Conservation (phyloP, 495 filamentous ascomycete species). For the Thermothielavioides terrestris region DNA sequence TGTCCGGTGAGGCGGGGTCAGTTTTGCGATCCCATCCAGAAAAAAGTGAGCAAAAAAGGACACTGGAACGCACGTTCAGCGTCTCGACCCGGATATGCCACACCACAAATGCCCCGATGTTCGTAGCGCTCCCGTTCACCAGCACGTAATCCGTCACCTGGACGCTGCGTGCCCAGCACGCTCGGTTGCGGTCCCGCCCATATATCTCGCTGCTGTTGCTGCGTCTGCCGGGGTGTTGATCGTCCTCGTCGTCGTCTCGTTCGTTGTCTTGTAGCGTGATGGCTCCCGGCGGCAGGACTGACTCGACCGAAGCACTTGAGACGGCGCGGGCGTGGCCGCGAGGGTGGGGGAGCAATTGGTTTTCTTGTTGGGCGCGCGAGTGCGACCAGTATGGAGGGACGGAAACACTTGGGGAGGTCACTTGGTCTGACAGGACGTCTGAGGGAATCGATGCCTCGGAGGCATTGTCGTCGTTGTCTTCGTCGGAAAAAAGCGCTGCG, state of each 20-base stretch:
- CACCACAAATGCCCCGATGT: slow-evolving; percentile 49
- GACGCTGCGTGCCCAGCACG: slow-evolving; percentile 50
- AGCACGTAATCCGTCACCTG: slow-evolving; percentile 42
- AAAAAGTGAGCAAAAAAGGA: not conserved
- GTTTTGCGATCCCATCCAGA: not conserved
- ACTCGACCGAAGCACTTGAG: slow-evolving; percentile 40
- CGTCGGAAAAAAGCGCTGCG: slow-evolving; percentile 7
- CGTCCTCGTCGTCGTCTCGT: slow-evolving; percentile 29
- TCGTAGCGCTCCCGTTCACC: slow-evolving; percentile 42
- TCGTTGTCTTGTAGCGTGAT: slow-evolving; percentile 49
- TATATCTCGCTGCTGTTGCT: slow-evolving; percentile 16
- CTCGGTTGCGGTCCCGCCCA: slow-evolving; percentile 38
- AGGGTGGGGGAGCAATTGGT: not conserved
- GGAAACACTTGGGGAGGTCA: slow-evolving; percentile 19
- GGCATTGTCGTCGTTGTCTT: slow-evolving; percentile 9
- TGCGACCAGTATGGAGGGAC: slow-evolving; percentile 30
- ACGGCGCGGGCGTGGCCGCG: slow-evolving; percentile 13
- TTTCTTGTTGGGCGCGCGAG: not conserved
- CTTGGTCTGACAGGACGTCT: slow-evolving; percentile 1
- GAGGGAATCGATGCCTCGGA: slow-evolving; percentile 3
- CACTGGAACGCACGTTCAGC: slow-evolving; percentile 27
- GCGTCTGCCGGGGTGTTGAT: slow-evolving; percentile 1
- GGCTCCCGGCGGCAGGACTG: slow-evolving; percentile 33
- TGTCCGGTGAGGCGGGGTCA: slow-evolving; percentile 9
- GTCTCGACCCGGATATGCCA: slow-evolving; percentile 50